These are phyloP conservation scores for Apiospora kogelbergensis DNA, from an alignment of 2,329 filamentous ascomycete genomes.

Conservation along the genomic window DNA sequence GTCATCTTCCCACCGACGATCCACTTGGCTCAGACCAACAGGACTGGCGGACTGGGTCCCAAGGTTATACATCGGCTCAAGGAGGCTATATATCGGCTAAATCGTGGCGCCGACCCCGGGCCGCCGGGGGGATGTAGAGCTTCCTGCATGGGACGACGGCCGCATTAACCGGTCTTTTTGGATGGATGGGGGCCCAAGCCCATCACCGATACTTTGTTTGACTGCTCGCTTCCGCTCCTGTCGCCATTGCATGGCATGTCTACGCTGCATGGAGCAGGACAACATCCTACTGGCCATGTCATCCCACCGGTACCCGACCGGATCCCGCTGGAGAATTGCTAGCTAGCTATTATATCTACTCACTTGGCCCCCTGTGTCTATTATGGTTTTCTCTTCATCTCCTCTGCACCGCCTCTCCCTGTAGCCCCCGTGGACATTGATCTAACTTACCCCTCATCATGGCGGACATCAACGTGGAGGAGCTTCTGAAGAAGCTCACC, in stretches of 20 bases:
- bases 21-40: not conserved
- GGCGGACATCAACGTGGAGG: conserved; percentile 55
- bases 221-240: not conserved
- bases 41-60: not conserved
- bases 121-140: not conserved
- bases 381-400: not conserved
- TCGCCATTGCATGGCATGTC: not conserved
- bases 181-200: not conserved
- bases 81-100: not conserved
- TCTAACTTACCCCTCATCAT: conserved; percentile 28
- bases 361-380: too few relatives aligned
- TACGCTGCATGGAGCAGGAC: not conserved
- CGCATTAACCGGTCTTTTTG: not conserved
- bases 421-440: not conserved
- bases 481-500: conserved; percentile 53
- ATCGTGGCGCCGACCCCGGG: conserved; percentile 4
- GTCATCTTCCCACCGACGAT: not conserved
- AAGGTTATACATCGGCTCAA: not conserved
- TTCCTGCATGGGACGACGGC: not conserved
- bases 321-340: not conserved
- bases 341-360: not conserved
- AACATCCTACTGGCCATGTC: not conserved
- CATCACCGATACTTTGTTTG: not conserved
- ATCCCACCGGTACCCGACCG: not conserved
- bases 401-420: not conserved